A percentile compares a stretch with the other conserved stretches of the same genome.
phyloP scores from a whole-genome alignment of 768 basidiomycete species.

The Termitomyces titanicus region DNA sequence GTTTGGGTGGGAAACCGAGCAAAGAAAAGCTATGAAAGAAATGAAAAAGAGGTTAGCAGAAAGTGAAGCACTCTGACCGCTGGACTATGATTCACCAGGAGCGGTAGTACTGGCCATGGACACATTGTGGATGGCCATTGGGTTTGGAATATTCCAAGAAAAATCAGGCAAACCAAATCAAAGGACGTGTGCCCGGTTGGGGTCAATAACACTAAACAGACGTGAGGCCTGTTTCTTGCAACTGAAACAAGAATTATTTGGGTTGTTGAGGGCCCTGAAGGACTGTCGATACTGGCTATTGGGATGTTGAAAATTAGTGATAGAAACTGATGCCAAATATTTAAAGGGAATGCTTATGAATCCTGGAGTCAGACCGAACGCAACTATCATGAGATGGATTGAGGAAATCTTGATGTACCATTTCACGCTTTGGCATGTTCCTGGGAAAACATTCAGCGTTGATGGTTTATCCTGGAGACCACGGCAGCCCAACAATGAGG shows the following conservation, averaged over 20 bases:
- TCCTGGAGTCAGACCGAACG: conserved; percentile 32
- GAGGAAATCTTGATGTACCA: conserved; percentile 32
- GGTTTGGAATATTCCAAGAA: conserved; percentile 22
- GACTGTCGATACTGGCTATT: conserved; percentile 11
- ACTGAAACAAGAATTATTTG: conserved; percentile 26
- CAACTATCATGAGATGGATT: conserved; percentile 40
- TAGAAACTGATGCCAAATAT: conserved; percentile 19
- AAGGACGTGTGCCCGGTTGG: neutral
- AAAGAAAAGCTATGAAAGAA: conserved; percentile 19
- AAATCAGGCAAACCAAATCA: conserved; percentile 27
- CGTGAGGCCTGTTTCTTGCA: conserved; percentile 22
- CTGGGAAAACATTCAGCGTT: conserved; percentile 5
- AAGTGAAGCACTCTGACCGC: neutral
- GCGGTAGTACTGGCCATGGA: neutral
- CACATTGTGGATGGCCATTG: neutral
- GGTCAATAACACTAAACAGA: conserved; percentile 10
- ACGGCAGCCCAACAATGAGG: neutral
- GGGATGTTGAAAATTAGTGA: conserved; percentile 19
- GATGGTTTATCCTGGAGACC: conserved; percentile 5
- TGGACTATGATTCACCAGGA: neutral
- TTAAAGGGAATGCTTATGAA: conserved; percentile 36
- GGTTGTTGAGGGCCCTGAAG: conserved; percentile 21
- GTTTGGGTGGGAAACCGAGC: conserved; percentile 17
- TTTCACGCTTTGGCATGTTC: conserved; percentile 34
- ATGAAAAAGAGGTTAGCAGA: conserved; percentile 7